Evolutionary conservation across 371 early-diverging fungal species (phyloP).

Genomic region (Actinomortierella wolfii): DNA sequence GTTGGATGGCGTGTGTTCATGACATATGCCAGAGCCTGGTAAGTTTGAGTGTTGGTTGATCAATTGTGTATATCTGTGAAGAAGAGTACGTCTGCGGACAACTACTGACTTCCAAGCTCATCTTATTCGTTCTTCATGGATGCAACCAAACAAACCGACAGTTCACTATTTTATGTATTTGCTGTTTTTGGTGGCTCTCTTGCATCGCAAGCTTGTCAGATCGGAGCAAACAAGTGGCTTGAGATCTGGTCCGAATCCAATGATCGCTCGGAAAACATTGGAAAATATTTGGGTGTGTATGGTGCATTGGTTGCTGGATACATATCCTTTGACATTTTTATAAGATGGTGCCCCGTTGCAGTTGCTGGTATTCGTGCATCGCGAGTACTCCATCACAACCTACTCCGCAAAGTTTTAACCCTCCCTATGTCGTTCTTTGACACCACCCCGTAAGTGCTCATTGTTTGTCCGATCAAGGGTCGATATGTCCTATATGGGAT

Average conservation of each 20-base stretch:
- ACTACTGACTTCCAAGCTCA: no score
- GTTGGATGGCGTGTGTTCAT: no score
- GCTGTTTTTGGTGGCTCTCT: no score
- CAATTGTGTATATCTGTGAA: no score
- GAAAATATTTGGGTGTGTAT: conserved; percentile 17
- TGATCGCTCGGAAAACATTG: no score
- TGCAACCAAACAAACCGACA: no score
- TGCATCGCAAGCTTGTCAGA: conserved; percentile 15
- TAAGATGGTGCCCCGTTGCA: conserved; percentile 9
- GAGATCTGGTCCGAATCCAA: conserved; percentile 17
- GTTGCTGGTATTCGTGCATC: conserved; percentile 17
- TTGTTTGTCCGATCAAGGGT: not conserved
- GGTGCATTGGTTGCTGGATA: conserved; percentile 12
- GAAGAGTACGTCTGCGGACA: no score
- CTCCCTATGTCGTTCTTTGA: conserved; percentile 42
- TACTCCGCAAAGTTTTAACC: conserved; percentile 13
- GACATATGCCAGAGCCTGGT: no score
- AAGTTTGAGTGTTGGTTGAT: no score
- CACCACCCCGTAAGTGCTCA: conserved; percentile 33
- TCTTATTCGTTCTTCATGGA: no score
- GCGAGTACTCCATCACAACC: conserved; percentile 12
- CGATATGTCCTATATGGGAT: no score
- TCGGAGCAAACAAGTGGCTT: conserved; percentile 23
- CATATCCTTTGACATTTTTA: conserved; percentile 13
- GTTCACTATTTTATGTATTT: no score